A percentile compares a stretch with the other conserved stretches of the same genome.
phyloP scores from a whole-genome alignment of 768 basidiomycete genomes.

The Boletus sp. region DNA sequence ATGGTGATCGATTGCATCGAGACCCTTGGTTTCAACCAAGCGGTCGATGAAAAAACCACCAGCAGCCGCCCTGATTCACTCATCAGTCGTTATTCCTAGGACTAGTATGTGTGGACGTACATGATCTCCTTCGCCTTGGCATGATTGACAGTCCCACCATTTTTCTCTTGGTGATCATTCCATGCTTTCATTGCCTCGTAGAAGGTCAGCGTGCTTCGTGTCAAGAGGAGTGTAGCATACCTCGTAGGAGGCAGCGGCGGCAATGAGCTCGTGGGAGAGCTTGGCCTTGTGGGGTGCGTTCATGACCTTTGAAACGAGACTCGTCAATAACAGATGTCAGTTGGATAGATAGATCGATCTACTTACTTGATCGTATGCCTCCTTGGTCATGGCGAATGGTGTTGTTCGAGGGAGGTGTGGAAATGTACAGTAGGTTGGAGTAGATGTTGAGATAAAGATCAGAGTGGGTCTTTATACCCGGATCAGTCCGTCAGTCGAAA shows the following conservation, averaged over 20 bases:
- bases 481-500: neutral
- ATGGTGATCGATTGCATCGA: constrained; percentile 45
- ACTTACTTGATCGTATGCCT: constrained; percentile 23
- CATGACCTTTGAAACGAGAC: constrained; percentile 35
- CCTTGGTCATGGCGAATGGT: constrained; percentile 12
- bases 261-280: constrained; percentile 65
- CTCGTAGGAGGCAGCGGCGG: constrained; percentile 66
- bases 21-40: constrained; percentile 57
- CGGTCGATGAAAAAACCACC: constrained; percentile 53
- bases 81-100: neutral
- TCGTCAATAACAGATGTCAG: neutral
- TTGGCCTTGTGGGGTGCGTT: constrained; percentile 55
- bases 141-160: constrained; percentile 53
- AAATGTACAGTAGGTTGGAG: neutral
- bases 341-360: neutral
- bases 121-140: constrained; percentile 50
- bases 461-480: constrained; percentile 17
- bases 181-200: constrained; percentile 63
- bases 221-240: constrained; percentile 27
- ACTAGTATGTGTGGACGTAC: constrained; percentile 36
- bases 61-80: constrained; percentile 47
- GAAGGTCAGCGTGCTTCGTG: neutral
- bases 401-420: neutral
- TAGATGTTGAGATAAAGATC: constrained; percentile 14
- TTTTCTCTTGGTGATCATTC: constrained; percentile 47